Base-by-base conservation (phyloP, 805 yeast genomes). In the Wickerhamomyces hampshirensis region DNA sequence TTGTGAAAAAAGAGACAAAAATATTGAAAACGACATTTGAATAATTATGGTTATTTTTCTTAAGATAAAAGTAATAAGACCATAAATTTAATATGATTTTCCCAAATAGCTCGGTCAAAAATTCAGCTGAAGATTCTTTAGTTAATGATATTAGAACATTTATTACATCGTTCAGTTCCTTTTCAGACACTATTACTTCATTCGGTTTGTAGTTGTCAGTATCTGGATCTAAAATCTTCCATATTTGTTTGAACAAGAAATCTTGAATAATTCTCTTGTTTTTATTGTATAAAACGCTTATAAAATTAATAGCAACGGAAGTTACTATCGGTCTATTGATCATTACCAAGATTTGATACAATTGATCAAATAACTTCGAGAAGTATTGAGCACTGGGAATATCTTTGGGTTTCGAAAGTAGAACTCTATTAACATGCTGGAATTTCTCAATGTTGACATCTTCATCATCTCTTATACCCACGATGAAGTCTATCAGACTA, bases 381-480 rank as follows among this genome's bases (percentile, higher is more conserved):
- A 77, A 80, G 54, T 86, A 91, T 0, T 55, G 66, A 0, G 53
- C 56, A 1, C 77, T 63, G 1, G 66, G 37, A 7, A 80, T 50
- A 0, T 53, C 49, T 31, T 59, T 61, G 0, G 97, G 96, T 41
- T 78, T 79, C 13, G 79, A 59, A 19, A 82, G 55, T 12, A 91
- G 56, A 2, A 86, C 68, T 28, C 69, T 71, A n/a, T 84, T 75
- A 1, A 85, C 83, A 39, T 79, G 73, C 18, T 75, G 77, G 32
- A 85, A 66, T 45, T 77, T 82, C 23, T 75, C 77, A n/a, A 78
- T 58, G 43, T 78, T 79, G 11, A 87, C 59, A 10, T 76, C 78
- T 38, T 82, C 91, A 36, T 70, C 68, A 28, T 86, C 94, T 38
- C 96, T 65, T 18, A 84, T 64, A 0, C 95, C 95, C 11, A 84